Evolutionary conservation across 768 basidiomycete species (phyloP).

Genomic region (Hirschioporus abietinus): DNA sequence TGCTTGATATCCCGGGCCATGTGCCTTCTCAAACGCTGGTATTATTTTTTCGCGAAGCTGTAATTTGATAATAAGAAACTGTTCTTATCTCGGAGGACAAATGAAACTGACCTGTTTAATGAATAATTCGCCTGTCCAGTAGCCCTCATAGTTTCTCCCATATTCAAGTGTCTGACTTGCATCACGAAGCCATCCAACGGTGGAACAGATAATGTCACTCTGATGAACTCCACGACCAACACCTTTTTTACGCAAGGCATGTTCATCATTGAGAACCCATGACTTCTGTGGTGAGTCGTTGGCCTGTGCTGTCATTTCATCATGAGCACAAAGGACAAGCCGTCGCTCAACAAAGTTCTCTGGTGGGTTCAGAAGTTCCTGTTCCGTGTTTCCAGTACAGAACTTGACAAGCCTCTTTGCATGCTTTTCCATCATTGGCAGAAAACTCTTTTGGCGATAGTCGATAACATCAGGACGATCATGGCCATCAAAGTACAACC

Average conservation of each 20-base stretch:
- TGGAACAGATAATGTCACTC: constrained; percentile 31
- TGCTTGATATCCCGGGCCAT: constrained; percentile 24
- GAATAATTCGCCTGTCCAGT: constrained; percentile 30
- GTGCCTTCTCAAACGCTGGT: constrained; percentile 15
- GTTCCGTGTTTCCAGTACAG: constrained; percentile 14
- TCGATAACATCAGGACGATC: constrained; percentile 18
- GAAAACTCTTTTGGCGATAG: constrained; percentile 13
- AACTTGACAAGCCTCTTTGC: constrained; percentile 7
- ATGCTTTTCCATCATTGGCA: constrained; percentile 8
- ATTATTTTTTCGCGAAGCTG: constrained; percentile 20
- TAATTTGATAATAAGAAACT: background rate
- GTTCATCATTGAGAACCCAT: constrained; percentile 32
- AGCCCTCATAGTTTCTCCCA: constrained; percentile 40
- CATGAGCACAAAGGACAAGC: constrained; percentile 23
- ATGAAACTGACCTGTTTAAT: constrained; percentile 24
- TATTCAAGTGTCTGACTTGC: constrained; percentile 34
- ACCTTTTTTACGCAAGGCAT: constrained; percentile 32
- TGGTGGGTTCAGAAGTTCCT: constrained; percentile 4
- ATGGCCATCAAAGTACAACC: constrained; percentile 17
- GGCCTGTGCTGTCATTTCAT: constrained; percentile 38
- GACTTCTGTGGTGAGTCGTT: constrained; percentile 29
- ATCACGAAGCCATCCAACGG: constrained; percentile 25
- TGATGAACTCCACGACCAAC: constrained; percentile 32
- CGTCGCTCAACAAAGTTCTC: constrained; percentile 17
- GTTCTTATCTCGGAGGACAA: no score